Percentiles rank a stretch among this genome's conserved stretches.
These are phyloP conservation scores for Bruguiera parviflora DNA, from an alignment of 345 rosid species.

Conservation along the genomic window DNA sequence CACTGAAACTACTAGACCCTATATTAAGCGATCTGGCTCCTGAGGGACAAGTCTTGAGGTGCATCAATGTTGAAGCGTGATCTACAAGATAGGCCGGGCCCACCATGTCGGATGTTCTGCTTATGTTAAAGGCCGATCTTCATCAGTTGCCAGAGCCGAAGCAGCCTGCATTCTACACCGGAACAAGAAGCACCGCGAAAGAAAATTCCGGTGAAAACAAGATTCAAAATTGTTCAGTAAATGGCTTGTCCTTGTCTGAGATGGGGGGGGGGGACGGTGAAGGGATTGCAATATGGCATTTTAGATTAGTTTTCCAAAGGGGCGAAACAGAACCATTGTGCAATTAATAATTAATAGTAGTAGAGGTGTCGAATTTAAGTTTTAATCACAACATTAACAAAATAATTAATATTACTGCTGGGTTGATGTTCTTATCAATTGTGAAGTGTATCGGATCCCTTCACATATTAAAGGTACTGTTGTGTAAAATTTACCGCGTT, in stretches of 20 bases:
- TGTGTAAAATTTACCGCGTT: too few species aligned
- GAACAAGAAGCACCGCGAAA: background rate
- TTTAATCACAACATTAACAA: too few species aligned
- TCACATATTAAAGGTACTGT: too few species aligned
- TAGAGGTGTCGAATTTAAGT: too few species aligned
- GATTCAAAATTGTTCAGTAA: background rate
- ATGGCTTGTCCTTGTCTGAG: slow-evolving; percentile 1
- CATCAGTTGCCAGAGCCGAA: slow-evolving; percentile 9
- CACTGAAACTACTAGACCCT: slow-evolving; percentile 8
- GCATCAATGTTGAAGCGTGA: slow-evolving; percentile 11
- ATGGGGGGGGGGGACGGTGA: background rate
- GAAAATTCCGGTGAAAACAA: background rate
- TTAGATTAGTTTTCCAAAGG: too few species aligned
- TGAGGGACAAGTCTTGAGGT: slow-evolving; percentile 8
- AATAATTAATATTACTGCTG: too few species aligned
- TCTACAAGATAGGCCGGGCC: slow-evolving; percentile 17
- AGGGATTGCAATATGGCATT: too few species aligned
- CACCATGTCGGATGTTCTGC: slow-evolving; percentile 8
- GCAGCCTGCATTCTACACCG: slow-evolving; percentile 2
- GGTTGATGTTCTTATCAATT: too few species aligned
- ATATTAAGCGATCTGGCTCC: background rate
- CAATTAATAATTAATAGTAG: too few species aligned
- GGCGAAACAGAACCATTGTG: too few species aligned
- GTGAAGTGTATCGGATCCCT: too few species aligned
- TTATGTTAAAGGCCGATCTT: slow-evolving; percentile 6